Percentiles rank a stretch among this genome's conserved stretches.
phyloP scores from a whole-genome alignment of 2,329 filamentous ascomycete genomes.

The Pyrenochaeta sp. region DNA sequence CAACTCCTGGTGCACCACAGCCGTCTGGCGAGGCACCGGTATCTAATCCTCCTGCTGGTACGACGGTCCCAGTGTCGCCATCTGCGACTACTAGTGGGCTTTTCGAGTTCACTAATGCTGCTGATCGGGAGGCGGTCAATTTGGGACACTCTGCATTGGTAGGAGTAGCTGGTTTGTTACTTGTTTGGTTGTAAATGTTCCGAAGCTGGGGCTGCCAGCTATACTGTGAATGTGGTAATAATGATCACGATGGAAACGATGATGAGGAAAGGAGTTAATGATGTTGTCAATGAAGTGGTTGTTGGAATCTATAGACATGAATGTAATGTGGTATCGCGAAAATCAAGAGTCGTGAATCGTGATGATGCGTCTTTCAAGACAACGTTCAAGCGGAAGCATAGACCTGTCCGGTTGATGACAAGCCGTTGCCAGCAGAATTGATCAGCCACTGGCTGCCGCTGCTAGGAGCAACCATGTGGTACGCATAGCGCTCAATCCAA shows the following conservation, averaged over 20 bases:
- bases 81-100: background rate
- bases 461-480: conserved; percentile 37
- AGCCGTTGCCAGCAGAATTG: conserved; percentile 25
- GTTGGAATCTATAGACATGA: conserved; percentile 9
- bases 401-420: conserved; percentile 30
- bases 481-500: conserved; percentile 48
- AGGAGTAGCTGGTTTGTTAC: background rate
- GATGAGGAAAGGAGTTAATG: background rate
- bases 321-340: conserved; percentile 21
- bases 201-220: background rate
- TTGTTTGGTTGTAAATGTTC: conserved; percentile 1
- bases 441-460: conserved; percentile 27
- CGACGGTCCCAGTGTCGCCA: background rate
- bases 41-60: background rate
- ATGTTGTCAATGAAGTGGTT: background rate
- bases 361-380: conserved; percentile 4
- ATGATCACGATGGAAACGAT: background rate
- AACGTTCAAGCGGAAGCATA: conserved; percentile 17
- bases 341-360: conserved; percentile 14
- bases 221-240: background rate
- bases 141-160: background rate
- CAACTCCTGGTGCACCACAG: background rate
- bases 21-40: background rate
- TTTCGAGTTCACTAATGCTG: conserved; percentile 1
- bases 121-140: background rate